Evolutionary conservation across 2,329 filamentous ascomycete species (phyloP), one percentile per base, ranked within the genome.

Genomic region (Drechmeria coniospora): DNA sequence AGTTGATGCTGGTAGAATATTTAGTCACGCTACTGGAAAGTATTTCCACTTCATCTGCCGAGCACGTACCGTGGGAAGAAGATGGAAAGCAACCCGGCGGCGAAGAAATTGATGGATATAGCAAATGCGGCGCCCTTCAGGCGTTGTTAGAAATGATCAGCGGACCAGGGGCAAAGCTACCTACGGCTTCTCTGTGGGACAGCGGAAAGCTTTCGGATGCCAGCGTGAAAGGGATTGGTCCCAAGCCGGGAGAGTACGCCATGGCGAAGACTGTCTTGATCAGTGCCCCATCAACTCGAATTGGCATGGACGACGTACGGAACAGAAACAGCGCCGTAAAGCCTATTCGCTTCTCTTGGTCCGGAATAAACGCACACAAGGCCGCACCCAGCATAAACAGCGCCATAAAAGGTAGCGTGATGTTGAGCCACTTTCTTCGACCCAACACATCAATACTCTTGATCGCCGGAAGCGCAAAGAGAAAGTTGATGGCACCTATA

Each of bases 171-270:
- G 23, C 16, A 23, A 9, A 28, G 23, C 16, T 7, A 30, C 42
- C 26, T 40, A 46, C 47, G 6, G 59, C 52, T 40, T 65, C 62
- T 33, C 61, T 51, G 33, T 65, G 57, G 4, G 57, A 58, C 1
- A 64, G 40, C 0, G 61, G 61, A 32, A 65, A 66, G 26, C 57
- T 58, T 36, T 65, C 63, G 4, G 60, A 60, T 9, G 61, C 61
- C 12, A 65, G 47, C 2, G 59, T 65, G 26, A 63, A 65, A 0
- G 61, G 57, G 8, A 64, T 63, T 0, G 61, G 61, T 0, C 60
- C 61, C 33, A 50, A 25, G 8, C 42, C 43, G 6, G 58, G 58
- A 1, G 56, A 56, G 35, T 61, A 62, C 1, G 47, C 49, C 0
- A 54, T 50, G 2, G 55, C 47, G 28, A 61, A 60, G 4, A 59